Evolutionary conservation across 2,329 filamentous ascomycete genomes (phyloP), one percentile per base, ranked within the genome.

Genomic region (Mycosphaerelloides madeirae): DNA sequence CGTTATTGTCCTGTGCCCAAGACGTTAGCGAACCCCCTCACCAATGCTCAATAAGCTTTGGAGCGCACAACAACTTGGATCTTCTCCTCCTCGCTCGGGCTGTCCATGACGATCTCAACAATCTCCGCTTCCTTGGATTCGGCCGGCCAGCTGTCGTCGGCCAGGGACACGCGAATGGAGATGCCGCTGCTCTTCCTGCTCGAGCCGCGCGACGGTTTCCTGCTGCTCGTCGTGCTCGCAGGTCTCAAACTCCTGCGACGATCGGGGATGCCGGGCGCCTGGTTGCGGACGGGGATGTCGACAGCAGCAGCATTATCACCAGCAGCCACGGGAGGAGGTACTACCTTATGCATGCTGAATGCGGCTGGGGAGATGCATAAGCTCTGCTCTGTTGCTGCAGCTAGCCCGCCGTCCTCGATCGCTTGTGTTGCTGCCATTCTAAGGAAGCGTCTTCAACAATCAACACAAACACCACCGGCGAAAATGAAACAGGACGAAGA

Each of bases 251-350:
- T 54, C 43, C 55, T 56, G 18, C 57, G 42, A 14, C 58, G 48
- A 32, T 60, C 57, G 14, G 55, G 54, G 25, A 61, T 60, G 20
- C 58, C 58, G 33, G 58, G 58, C 13, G 57, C 58, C 22, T 59
- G 56, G 35, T 61, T 61, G 41, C 52, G 52, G 11, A 29, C 13
- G 11, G 13, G 29, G 8, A 35, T 35, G 16, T 8, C 8, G 8
- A 7, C 11, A 6, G 33, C 8, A 18, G 33, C 8, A n/a, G 31
- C 13, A 32, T n/a, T 29, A 32, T 32, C 15, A 12, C 5, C 15
- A 16, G 13, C 15, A 16, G 31, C 31, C 16, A 15, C 6, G n/a
- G 31, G 31, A 14, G 31, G 31, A 33, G 31, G n/a, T n/a, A n/a
- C n/a, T n/a, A n/a, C n/a, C n/a, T n/a, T n/a, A n/a, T n/a, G n/a